Conservation (phyloP, 192 early-diverging fungal genomes). For the Podochytrium sp. region DNA sequence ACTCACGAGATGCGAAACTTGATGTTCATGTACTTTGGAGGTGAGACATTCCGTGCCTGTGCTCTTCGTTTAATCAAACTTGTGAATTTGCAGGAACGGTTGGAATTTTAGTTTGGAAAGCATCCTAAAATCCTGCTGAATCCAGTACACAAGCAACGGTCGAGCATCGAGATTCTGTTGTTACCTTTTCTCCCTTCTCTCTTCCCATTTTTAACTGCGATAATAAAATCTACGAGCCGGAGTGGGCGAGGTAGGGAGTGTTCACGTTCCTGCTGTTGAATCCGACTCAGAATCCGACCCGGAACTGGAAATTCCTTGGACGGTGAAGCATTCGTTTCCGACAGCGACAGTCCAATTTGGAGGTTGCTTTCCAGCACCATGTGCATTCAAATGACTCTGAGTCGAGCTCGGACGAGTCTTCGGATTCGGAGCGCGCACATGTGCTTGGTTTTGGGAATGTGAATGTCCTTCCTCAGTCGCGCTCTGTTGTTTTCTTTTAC, state of each 20-base stretch:
- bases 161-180: neutral
- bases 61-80: neutral
- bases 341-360: no score
- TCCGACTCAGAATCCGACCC: no score
- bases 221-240: no score
- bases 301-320: no score
- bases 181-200: neutral
- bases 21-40: constrained; percentile 68
- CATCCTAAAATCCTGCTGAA: constrained; percentile 35
- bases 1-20: constrained; percentile 61
- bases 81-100: constrained; percentile 19
- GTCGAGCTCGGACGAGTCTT: no score
- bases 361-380: no score
- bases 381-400: no score
- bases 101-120: constrained; percentile 55
- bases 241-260: neutral
- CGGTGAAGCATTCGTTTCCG: no score
- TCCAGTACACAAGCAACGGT: neutral
- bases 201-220: neutral
- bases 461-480: no score
- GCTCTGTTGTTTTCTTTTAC: no score
- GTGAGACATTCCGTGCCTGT: constrained; percentile 23
- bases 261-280: constrained; percentile 74
- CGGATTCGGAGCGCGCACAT: no score
- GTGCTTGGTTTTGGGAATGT: no score